Percentiles rank a stretch among this genome's conserved stretches.
Conservation (phyloP, 2,329 filamentous ascomycete genomes). For the Cercospora nicotianae region DNA sequence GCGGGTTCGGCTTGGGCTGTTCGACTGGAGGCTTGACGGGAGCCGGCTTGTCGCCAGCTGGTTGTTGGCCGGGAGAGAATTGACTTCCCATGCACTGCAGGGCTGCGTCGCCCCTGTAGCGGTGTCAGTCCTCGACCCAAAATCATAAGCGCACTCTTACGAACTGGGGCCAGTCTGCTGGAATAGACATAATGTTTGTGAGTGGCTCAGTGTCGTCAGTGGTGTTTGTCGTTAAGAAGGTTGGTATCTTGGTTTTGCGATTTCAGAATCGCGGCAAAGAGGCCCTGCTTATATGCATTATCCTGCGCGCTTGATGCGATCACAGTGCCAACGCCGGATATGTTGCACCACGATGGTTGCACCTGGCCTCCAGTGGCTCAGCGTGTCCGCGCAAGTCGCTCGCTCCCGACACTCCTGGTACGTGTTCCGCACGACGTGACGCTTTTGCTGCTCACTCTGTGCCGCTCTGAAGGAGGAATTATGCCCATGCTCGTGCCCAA, state of each 20-base stretch:
- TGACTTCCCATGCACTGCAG: background rate
- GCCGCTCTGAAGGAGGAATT: background rate
- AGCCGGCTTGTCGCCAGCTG: background rate
- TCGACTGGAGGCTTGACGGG: background rate
- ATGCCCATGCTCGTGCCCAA: background rate
- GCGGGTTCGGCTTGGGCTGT: background rate
- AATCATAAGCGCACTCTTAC: no score
- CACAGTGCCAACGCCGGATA: background rate
- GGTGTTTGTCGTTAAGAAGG: background rate
- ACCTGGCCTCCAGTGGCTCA: background rate
- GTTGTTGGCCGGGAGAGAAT: background rate
- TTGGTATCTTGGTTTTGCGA: background rate
- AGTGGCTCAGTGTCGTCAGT: background rate
- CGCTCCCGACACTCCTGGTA: background rate
- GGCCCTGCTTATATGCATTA: background rate
- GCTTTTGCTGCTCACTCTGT: background rate
- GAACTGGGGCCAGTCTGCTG: no score
- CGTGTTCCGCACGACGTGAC: background rate
- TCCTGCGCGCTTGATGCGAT: background rate
- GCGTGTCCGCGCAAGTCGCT: background rate
- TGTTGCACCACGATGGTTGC: slow-evolving; percentile 2
- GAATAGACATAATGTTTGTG: background rate
- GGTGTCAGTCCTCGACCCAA: no score
- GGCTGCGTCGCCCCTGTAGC: no score
- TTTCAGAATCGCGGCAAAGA: background rate